Evolutionary conservation across 192 early-diverging fungal species (phyloP).

Genomic region (Umbelopsis isabellina): DNA sequence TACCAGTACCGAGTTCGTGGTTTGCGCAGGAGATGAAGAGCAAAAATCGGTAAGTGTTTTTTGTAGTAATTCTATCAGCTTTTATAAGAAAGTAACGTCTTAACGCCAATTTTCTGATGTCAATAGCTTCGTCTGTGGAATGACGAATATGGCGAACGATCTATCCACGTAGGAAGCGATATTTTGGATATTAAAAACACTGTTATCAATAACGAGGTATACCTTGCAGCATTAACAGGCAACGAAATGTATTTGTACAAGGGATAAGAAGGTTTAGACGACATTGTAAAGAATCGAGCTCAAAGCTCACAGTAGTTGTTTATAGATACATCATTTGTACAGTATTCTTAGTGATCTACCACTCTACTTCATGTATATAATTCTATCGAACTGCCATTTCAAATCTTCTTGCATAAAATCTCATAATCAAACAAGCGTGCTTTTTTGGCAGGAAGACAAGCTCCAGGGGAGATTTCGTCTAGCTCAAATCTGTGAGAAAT

Average conservation of each 20-base stretch:
- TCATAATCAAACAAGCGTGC: slow-evolving; percentile 68
- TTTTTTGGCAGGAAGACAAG: slow-evolving; percentile 49
- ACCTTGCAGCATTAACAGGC: slow-evolving; percentile 4
- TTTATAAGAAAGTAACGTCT: too few species aligned
- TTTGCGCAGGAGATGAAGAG: slow-evolving; percentile 7
- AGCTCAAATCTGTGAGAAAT: slow-evolving; percentile 49
- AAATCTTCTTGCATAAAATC: slow-evolving; percentile 60
- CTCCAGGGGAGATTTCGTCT: slow-evolving; percentile 68
- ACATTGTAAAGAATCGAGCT: background rate
- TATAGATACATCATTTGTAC: background rate
- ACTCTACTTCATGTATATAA: background rate
- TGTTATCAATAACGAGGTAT: background rate
- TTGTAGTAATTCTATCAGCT: too few species aligned
- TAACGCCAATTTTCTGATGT: background rate
- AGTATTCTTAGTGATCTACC: background rate
- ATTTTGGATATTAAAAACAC: background rate
- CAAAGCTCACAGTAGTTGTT: background rate
- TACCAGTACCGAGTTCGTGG: background rate
- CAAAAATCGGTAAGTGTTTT: slow-evolving; percentile 13
- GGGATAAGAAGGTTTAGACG: background rate
- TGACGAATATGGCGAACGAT: background rate
- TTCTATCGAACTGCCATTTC: background rate
- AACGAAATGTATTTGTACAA: slow-evolving; percentile 10
- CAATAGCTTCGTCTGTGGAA: slow-evolving; percentile 4
- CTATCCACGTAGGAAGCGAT: background rate